Evolutionary conservation across 2,329 filamentous ascomycete genomes (phyloP).

Genomic region (Beauveria sp.): DNA sequence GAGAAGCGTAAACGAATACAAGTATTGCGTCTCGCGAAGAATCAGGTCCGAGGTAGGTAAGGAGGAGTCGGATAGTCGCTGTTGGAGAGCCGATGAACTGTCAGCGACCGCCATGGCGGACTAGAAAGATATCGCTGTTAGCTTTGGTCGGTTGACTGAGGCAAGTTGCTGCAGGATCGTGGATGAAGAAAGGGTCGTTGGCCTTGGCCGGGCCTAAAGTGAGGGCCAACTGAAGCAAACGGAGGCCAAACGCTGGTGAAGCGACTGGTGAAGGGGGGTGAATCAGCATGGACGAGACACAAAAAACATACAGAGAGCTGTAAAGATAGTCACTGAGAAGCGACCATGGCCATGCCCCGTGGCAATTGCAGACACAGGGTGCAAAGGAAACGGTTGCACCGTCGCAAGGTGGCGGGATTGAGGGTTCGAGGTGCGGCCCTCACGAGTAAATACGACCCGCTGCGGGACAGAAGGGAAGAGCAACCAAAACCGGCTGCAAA

Average conservation of each 20-base stretch:
- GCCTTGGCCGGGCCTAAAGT: not conserved
- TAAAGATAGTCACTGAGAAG: slow-evolving; percentile 2
- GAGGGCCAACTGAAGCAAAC: not conserved
- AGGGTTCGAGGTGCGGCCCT: not conserved
- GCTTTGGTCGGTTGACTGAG: not conserved
- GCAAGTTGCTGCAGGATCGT: not conserved
- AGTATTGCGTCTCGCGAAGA: slow-evolving; percentile 39
- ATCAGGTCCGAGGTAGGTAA: slow-evolving; percentile 31
- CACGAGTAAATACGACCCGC: not conserved
- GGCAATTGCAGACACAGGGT: slow-evolving; percentile 7
- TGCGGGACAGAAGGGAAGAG: not conserved
- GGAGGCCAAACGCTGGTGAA: not conserved
- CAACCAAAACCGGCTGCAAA: not conserved
- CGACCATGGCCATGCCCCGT: slow-evolving; percentile 8
- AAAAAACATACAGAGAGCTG: not conserved
- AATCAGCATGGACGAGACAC: not conserved
- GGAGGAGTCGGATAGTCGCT: slow-evolving; percentile 5
- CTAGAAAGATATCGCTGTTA: slow-evolving; percentile 14
- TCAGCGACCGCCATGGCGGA: slow-evolving; percentile 29
- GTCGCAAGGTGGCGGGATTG: slow-evolving; percentile 3
- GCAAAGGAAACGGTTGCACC: not conserved
- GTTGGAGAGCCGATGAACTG: slow-evolving; percentile 21
- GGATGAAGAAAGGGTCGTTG: not conserved
- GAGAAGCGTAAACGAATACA: slow-evolving; percentile 46
- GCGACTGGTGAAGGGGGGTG: not conserved